Base-by-base conservation (phyloP, 208 protist genomes). In the Trypanosomatidae sp. region DNA sequence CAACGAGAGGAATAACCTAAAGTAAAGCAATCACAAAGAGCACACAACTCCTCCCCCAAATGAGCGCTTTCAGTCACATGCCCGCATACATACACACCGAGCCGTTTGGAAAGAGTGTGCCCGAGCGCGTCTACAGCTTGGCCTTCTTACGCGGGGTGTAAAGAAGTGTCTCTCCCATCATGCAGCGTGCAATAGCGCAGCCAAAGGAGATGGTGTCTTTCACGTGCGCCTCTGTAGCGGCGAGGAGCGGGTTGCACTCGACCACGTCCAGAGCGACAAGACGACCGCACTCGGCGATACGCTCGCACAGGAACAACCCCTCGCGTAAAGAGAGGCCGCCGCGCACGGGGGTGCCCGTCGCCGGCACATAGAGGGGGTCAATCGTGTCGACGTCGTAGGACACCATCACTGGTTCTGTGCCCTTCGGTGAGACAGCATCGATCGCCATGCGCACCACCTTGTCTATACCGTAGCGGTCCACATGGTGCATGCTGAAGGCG, bases 361-460 rank as follows among this genome's bases (percentile, higher is more conserved):
- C 79, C 58, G 83, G 85, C 30, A 81, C 79, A 66, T 71, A 86
- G 13, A 84, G 62, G 19, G 84, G 85, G 69, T 92, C 88, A 52
- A 92, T 85, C 19, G 80, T 84, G 69, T 92, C 88, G 41, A 92
- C 76, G 74, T 92, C 88, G 71, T 89, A 92, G 47, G 74, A 83
- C 49, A 92, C 73, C 77, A 88, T 86, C 49, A 92, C 66, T 50
- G 83, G 88, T 62, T 87, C 81, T 49, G 79, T 84, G 22, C 79
- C 77, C 41, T 70, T 66, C 3, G 85, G 83, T 33, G 77, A 76
- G 44, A 91, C 59, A 55, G 81, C 80, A 39, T 88, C 77, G 28
- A 92, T 36, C 28, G 80, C 80, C 80, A 87, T 86, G 60, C 80
- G 62, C 69, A 90, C 67, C 43, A 88, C 75, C 49, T 79, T 79